Base-by-base conservation (phyloP, 2,329 filamentous ascomycete genomes). In the Colletotrichum spinosum region DNA sequence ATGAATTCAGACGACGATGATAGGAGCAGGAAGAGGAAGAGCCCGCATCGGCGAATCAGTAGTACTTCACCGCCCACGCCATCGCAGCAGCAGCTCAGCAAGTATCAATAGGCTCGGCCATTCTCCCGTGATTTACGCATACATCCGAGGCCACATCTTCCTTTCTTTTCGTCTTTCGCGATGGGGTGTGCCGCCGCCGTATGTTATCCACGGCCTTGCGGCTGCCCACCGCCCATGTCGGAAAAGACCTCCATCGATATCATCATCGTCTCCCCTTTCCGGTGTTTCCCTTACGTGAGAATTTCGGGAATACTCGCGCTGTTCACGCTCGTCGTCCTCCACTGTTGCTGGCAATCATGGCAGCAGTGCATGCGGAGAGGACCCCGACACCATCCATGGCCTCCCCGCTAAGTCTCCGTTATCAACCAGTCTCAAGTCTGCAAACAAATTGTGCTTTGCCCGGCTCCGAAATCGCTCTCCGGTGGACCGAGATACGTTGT, bases 21-120 rank as follows among this genome's bases (percentile, higher is more conserved):
- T 25, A 67, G n/a, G 42, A 70, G 35, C 62, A 69, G 6, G 50
- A 65, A 42, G 49, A 70, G 11, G 72, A 75, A 37, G 67, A 69
- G 46, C 70, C 80, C 67, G 69, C 72, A 63, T 50, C 74, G 71
- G 59, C 70, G 69, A 41, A 67, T 55, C 33, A 68, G 76, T 60
- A 45, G 35, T 77, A 77, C 59, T 68, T 81, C 13, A 74, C 62
- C 51, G 62, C 62, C 62, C 45, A 77, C 34, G 68, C 72, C 45
- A 80, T 79, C 65, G 73, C 72, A 9, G 67, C 73, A 59, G 69
- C 69, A 61, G 74, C 75, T 50, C 77, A 76, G 68, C 67, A 65
- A 41, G 70, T 71, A 59, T 70, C 70, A 12, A 70, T 79, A 53
- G 75, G 75, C 3, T 67, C 67, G 60, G 48, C 65, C 69, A 12